Evolutionary conservation across 2,329 filamentous ascomycete genomes (phyloP).

Genomic region (Phyllosticta capitalensis): DNA sequence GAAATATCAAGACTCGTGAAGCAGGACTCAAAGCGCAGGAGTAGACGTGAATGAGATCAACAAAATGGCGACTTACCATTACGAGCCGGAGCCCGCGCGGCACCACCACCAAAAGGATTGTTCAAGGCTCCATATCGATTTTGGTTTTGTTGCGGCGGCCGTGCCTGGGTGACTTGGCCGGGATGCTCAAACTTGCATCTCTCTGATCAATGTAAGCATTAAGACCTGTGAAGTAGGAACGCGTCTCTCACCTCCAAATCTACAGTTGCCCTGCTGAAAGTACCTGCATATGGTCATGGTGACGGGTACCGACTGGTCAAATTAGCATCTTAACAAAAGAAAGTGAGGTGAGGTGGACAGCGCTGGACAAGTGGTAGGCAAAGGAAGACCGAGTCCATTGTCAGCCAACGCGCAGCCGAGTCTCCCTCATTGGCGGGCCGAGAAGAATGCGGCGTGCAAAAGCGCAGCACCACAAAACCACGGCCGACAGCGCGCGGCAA

Average conservation of each 20-base stretch:
- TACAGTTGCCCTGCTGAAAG: constrained; percentile 56
- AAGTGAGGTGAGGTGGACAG: not conserved
- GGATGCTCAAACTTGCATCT: constrained; percentile 53
- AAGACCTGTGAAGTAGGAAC: not conserved
- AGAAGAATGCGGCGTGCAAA: constrained; percentile 4
- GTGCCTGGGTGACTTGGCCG: constrained; percentile 20
- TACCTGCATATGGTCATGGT: constrained; percentile 49
- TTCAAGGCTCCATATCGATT: constrained; percentile 52
- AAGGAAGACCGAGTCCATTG: not conserved
- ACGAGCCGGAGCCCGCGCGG: constrained; percentile 20
- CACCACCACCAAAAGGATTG: constrained; percentile 1
- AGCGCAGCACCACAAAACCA: not conserved
- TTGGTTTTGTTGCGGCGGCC: constrained; percentile 16
- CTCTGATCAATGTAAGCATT: constrained; percentile 30
- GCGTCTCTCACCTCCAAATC: constrained; percentile 47
- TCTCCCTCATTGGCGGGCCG: constrained; percentile 3
- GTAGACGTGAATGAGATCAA: not conserved
- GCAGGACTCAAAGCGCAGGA: not conserved
- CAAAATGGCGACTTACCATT: constrained; percentile 27
- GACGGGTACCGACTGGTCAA: constrained; percentile 1
- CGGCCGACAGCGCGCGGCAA: not conserved
- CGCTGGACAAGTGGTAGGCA: not conserved
- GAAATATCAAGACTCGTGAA: not conserved
- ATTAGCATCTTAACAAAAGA: constrained; percentile 2
- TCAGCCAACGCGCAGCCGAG: constrained; percentile 1